Evolutionary conservation across 495 filamentous ascomycete species (phyloP), one percentile per base, ranked within the genome.

Genomic region (Penicillium coffeae): DNA sequence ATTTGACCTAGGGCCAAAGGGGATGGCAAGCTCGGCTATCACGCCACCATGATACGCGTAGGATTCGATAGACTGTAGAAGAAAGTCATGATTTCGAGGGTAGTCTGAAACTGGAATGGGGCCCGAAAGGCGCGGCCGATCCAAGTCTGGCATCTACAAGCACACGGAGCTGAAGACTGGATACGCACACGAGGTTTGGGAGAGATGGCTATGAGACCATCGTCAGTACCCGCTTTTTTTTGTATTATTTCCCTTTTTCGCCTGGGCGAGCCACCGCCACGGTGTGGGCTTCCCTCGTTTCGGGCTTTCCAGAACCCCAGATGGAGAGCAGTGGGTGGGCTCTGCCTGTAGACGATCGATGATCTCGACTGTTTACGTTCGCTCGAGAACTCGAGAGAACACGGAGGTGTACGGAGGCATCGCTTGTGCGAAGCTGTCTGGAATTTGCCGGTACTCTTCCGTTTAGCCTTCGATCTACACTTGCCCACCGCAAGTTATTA

Each of bases 221-320:
- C 21, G 41, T 43, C 30, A 32, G 42, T 44, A 21, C 25, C 50
- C 47, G 41, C 54, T 52, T 54, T 50, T 48, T 42, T 37, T 18
- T 46, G 9, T 2, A 33, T 50, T 38, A 15, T 37, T 51, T 35
- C 20, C n/a, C 20, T 33, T 47, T 46, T 39, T 50, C 27, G 34
- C 32, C 1, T 21, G 48, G 38, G 25, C 47, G 51, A 62, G 56
- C 56, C 59, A 62, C 56, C 59, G 59, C 59, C 59, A 62, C 59
- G 59, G 50, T 47, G 54, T 50, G 38, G 33, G 50, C 54, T 59
- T 45, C 33, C 38, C 37, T 46, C 55, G 30, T 53, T 53, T 65
- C 51, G 44, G 46, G 54, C 45, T 58, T 69, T 54, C 60, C 52
- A 63, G 60, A 63, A 60, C 60, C 60, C 60, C 60, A 58, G 60